Base-by-base conservation (phyloP, 2,329 filamentous ascomycete species). In the Cytospora chrysosperma region DNA sequence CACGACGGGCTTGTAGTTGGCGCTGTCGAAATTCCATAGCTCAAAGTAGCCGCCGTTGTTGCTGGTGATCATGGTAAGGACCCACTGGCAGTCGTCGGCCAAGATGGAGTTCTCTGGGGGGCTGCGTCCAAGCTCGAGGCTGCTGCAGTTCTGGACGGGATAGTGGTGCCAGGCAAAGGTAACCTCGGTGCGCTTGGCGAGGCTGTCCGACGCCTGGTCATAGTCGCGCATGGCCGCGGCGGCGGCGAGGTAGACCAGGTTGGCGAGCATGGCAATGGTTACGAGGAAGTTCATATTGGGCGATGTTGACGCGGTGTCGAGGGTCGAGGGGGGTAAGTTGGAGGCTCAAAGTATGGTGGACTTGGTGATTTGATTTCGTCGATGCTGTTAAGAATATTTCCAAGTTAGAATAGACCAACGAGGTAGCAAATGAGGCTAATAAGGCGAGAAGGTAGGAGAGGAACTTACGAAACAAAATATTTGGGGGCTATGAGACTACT, bases 41-140 rank as follows among this genome's bases (percentile, higher is more conserved):
- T 65, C 63, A 56, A 59, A 65, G 26, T 59, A 65, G 28, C 63
- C 63, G 21, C 53, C 56, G 32, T 65, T 65, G 43, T 59, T 59
- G 17, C 51, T 26, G 24, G 43, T 28, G 43, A 62, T 61, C 40
- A 28, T 49, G 1, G 19, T 30, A n/a, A 56, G 47, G 3, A 65
- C 27, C 24, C 58, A 30, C 19, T 26, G 7, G 40, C 63, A 65
- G 43, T 65, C 59, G 6, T 28, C 24, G 6, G 47, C 43, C 1
- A 21, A 32, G 51, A 62, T 55, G 7, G 51, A 51, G 9, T 37
- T 15, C 19, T 52, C 4, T 34, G 30, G n/a, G 19, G n/a, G n/a
- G 26, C 34, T 19, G 54, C 55, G 27, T n/a, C 30, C 40, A 15
- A 59, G 30, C 9, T 8, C 4, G 27, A 37, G 32, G 43, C 26